Conservation (phyloP, 2,329 filamentous ascomycete species). For the Teratosphaeria pseudoeucalypti region DNA sequence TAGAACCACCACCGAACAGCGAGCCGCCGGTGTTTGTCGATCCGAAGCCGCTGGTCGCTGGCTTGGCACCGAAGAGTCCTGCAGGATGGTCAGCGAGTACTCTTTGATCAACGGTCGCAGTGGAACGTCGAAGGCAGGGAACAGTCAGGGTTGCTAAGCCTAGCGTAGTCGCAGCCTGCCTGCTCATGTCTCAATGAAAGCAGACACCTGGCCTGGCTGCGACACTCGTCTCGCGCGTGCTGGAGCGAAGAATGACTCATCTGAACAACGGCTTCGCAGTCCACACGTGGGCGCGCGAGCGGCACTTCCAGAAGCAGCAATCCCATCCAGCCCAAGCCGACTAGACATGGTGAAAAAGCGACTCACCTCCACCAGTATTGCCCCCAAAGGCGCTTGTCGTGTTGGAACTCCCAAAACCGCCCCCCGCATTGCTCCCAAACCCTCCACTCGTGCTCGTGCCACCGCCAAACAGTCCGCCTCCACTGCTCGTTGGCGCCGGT, state of each 20-base stretch:
- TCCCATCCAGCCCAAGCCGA: neutral
- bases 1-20: constrained; percentile 19
- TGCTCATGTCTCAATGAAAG: neutral
- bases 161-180: neutral
- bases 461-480: constrained; percentile 20
- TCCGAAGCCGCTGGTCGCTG: constrained; percentile 26
- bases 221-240: neutral
- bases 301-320: neutral
- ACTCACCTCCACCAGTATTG: constrained; percentile 17
- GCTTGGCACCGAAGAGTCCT: constrained; percentile 13
- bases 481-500: constrained; percentile 17
- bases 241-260: neutral
- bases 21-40: constrained; percentile 21
- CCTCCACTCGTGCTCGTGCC: constrained; percentile 25
- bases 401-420: constrained; percentile 13
- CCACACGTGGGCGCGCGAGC: neutral
- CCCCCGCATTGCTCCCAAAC: constrained; percentile 16
- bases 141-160: neutral
- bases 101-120: neutral
- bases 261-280: neutral
- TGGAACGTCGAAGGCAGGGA: neutral
- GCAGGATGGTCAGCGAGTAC: neutral
- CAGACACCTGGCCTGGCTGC: neutral
- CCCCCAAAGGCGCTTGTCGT: constrained; percentile 22
- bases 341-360: neutral